Percentiles rank a stretch among this genome's conserved stretches.
These are phyloP conservation scores for Nicotiana otophora DNA, from an alignment of 257 asterid genomes.

Conservation along the genomic window DNA sequence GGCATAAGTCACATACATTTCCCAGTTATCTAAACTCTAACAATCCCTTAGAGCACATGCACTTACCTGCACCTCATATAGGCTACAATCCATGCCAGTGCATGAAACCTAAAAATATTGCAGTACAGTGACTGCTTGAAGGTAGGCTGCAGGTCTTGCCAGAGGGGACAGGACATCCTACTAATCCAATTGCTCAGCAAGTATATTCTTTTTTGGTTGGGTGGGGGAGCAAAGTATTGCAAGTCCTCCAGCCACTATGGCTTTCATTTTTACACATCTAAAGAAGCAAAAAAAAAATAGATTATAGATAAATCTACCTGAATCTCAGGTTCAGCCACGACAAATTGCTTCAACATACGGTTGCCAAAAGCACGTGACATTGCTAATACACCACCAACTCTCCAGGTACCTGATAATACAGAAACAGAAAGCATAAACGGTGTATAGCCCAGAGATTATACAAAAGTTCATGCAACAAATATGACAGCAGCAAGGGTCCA, in stretches of 20 bases:
- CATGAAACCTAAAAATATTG: not conserved
- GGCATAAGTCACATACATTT: not conserved
- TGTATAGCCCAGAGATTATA: not conserved
- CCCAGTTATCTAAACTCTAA: not conserved
- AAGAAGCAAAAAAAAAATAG: not conserved
- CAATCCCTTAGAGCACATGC: not conserved
- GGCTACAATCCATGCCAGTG: not conserved
- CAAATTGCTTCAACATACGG: conserved; percentile 93
- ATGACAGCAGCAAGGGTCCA: not conserved
- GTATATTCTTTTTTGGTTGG: not conserved
- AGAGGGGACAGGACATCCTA: not conserved
- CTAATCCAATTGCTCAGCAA: not conserved
- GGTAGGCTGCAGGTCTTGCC: not conserved
- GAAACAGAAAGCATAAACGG: not conserved
- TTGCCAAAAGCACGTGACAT: conserved; percentile 99
- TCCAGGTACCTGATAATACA: conserved; percentile 79
- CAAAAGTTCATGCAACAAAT: not conserved
- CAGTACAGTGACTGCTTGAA: not conserved
- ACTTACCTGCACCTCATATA: not conserved
- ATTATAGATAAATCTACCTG: conserved; percentile 47
- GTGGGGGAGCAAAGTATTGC: not conserved
- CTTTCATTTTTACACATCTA: not conserved
- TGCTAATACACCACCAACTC: conserved; percentile 98
- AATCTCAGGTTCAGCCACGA: conserved; percentile 97
- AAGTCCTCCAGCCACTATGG: not conserved